These are phyloP conservation scores for Porpolomopsis calyptriformis DNA, from an alignment of 768 basidiomycete species.

Conservation along the genomic window DNA sequence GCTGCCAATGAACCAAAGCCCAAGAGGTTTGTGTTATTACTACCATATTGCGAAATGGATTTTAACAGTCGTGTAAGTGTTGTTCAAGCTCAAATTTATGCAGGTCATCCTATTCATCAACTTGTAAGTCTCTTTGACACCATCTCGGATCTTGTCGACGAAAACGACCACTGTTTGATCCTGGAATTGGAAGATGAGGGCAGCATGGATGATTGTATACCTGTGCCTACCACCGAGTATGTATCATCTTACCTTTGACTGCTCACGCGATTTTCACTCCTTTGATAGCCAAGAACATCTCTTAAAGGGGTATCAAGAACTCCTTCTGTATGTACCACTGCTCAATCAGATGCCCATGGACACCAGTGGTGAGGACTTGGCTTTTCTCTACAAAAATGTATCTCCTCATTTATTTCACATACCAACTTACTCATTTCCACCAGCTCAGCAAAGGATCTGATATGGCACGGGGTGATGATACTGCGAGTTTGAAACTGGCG, in stretches of 20 bases:
- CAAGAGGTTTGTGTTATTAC: not conserved
- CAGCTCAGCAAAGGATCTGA: conserved; percentile 2
- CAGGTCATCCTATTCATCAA: not conserved
- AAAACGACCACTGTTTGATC: not conserved
- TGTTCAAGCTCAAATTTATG: not conserved
- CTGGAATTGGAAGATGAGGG: not conserved
- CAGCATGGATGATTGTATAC: not conserved
- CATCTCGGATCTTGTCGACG: not conserved
- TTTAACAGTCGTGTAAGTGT: not conserved
- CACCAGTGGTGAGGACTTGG: not conserved
- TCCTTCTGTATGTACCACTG: not conserved
- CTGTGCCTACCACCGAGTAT: not conserved
- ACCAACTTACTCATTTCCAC: conserved; percentile 1
- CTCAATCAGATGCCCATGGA: not conserved
- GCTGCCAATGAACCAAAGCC: not conserved
- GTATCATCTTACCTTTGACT: not conserved
- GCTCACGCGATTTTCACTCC: not conserved
- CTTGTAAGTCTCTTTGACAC: not conserved
- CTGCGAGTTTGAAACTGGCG: conserved; percentile 3
- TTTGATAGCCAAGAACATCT: not conserved
- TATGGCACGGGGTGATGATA: conserved; percentile 9
- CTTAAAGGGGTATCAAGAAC: not conserved
- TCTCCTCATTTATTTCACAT: not conserved
- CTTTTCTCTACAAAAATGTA: not conserved
- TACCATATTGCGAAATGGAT: not conserved